phyloP scores from a whole-genome alignment of 1,139 yeast genomes.

The Wickerhamomyces sp. region DNA sequence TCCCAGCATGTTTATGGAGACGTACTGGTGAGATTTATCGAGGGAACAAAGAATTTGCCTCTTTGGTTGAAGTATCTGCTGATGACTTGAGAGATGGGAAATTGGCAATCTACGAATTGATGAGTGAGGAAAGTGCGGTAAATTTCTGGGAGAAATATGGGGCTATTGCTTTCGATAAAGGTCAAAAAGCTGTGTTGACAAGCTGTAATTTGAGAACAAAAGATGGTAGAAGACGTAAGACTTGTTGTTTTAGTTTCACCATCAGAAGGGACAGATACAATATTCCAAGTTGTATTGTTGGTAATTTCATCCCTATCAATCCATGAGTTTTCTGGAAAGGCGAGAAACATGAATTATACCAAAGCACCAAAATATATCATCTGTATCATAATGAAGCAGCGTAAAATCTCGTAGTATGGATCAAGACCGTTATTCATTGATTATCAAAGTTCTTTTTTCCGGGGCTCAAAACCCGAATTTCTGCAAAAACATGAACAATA shows the following conservation, averaged over 20 bases:
- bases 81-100: constrained; percentile 93
- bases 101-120: constrained; percentile 85
- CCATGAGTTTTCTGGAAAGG: constrained; percentile 14
- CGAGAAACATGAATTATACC: too few relatives aligned
- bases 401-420: too few relatives aligned
- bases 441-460: too few relatives aligned
- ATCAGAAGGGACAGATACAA: constrained; percentile 89
- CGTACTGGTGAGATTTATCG: constrained; percentile 95
- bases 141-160: constrained; percentile 98
- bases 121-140: constrained; percentile 98
- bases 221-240: constrained; percentile 75
- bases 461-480: too few relatives aligned
- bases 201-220: constrained; percentile 83
- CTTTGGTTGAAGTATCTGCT: constrained; percentile 85
- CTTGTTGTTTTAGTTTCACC: constrained; percentile 93
- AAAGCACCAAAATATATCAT: too few relatives aligned
- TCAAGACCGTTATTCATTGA: too few relatives aligned
- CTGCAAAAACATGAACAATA: too few relatives aligned
- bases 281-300: constrained; percentile 94
- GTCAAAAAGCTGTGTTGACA: constrained; percentile 91
- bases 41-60: constrained; percentile 95
- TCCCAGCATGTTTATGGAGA: constrained; percentile 97
- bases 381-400: too few relatives aligned
- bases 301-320: constrained; percentile 82
- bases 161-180: constrained; percentile 92